phyloP scores from a whole-genome alignment of 2,329 filamentous ascomycete genomes.

The Penicillium freii region DNA sequence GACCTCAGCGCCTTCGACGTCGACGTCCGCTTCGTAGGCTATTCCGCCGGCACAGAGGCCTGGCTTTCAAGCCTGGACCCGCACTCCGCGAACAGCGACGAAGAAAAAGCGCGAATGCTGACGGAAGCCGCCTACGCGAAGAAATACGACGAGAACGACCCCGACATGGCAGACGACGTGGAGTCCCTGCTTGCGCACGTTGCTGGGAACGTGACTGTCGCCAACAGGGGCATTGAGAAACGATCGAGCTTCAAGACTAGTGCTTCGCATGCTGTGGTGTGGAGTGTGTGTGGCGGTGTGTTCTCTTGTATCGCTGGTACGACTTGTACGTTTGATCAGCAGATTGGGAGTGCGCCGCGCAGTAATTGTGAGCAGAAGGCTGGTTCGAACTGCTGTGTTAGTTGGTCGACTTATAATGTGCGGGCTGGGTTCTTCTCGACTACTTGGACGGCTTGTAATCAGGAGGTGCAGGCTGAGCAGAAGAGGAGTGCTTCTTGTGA shows the following conservation, averaged over 20 bases:
- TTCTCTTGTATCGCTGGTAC: background rate
- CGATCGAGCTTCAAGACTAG: background rate
- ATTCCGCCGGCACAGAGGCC: background rate
- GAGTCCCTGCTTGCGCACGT: background rate
- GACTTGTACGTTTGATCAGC: background rate
- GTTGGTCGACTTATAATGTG: slow-evolving; percentile 3
- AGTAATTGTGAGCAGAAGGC: background rate
- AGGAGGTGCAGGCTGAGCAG: background rate
- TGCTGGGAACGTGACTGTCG: background rate
- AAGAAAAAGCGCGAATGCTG: background rate
- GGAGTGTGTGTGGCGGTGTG: background rate
- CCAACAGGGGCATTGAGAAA: background rate
- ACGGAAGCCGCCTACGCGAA: background rate
- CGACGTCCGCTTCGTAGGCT: background rate
- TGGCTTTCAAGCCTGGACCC: slow-evolving; percentile 1
- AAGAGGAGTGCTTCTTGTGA: slow-evolving; percentile 1
- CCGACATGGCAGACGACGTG: background rate
- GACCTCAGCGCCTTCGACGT: slow-evolving; percentile 3
- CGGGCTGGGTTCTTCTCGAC: background rate
- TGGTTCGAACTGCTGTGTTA: background rate
- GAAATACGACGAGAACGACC: background rate
- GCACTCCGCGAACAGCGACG: background rate
- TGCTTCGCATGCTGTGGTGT: background rate
- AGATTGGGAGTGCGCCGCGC: background rate
- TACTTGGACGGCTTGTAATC: slow-evolving; percentile 2